phyloP scores from a whole-genome alignment of 106 monocot genomes.

The Allium cepa region DNA sequence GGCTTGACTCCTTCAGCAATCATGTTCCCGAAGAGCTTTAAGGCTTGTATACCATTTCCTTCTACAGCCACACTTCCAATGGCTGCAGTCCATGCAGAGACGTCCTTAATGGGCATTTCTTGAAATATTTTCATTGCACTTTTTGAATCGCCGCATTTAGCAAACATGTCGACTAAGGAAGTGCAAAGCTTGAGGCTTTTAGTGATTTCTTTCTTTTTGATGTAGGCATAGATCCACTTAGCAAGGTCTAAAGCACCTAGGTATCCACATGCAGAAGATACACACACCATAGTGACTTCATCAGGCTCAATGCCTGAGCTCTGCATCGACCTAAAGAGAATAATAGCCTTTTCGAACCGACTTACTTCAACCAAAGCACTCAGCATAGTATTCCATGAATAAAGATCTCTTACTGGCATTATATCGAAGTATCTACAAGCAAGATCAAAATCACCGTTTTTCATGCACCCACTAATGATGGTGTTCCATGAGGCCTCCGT shows the following conservation, averaged over 20 bases:
- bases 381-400: constrained; percentile 36
- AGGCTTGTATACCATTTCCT: constrained; percentile 38
- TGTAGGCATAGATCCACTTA: constrained; percentile 19
- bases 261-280: constrained; percentile 24
- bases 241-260: constrained; percentile 29
- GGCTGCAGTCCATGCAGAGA: constrained; percentile 78
- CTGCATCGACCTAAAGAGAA: constrained; percentile 21
- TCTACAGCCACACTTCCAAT: constrained; percentile 60
- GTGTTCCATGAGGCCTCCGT: constrained; percentile 34
- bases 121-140: constrained; percentile 41
- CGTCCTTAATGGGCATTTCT: constrained; percentile 41
- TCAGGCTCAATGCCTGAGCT: constrained; percentile 13
- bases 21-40: constrained; percentile 57
- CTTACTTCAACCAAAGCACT: constrained; percentile 14
- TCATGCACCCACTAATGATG: constrained; percentile 18
- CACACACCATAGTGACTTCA: constrained; percentile 15
- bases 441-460: constrained; percentile 23
- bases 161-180: constrained; percentile 74
- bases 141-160: constrained; percentile 55
- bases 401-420: constrained; percentile 29
- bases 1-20: constrained; percentile 26
- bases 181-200: constrained; percentile 52
- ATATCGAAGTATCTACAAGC: constrained; percentile 19
- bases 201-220: constrained; percentile 11
- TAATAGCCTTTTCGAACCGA: constrained; percentile 23